These are phyloP conservation scores for Cinnamomum micranthum DNA, from an alignment of 164 flowering plant genomes.

Conservation along the genomic window DNA sequence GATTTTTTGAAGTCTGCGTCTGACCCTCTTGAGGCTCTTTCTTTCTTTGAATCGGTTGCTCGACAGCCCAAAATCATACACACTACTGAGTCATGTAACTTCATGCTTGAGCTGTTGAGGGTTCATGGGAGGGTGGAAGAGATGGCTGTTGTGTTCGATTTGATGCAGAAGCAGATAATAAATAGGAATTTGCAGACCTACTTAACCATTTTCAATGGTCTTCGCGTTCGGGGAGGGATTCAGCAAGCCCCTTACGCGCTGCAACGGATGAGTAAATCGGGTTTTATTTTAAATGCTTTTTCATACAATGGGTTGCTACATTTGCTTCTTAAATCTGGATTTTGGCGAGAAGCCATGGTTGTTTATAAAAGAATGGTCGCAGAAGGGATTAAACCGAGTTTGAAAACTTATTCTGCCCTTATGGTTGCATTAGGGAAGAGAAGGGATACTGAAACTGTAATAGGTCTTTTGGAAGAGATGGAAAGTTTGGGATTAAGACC, in stretches of 20 bases:
- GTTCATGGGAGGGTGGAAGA: constrained; percentile 49
- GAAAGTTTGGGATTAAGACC: constrained; percentile 76
- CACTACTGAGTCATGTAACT: constrained; percentile 76
- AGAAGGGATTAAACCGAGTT: constrained; percentile 73
- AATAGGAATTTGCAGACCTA: constrained; percentile 65
- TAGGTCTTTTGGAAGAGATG: constrained; percentile 74
- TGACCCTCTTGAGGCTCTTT: constrained; percentile 47
- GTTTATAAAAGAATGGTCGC: constrained; percentile 71
- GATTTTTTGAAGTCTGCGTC: constrained; percentile 45
- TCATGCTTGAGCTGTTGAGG: constrained; percentile 78
- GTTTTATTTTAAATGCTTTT: constrained; percentile 76
- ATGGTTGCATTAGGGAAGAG: constrained; percentile 88
- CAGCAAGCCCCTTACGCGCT: constrained; percentile 59
- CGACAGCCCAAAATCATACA: constrained; percentile 49
- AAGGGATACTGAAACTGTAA: constrained; percentile 64
- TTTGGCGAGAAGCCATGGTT: constrained; percentile 60
- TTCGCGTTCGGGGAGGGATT: constrained; percentile 60
- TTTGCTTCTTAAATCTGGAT: constrained; percentile 66
- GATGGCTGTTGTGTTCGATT: constrained; percentile 70
- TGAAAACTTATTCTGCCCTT: constrained; percentile 89
- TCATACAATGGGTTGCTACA: constrained; percentile 87
- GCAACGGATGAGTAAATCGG: constrained; percentile 51
- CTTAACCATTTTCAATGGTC: constrained; percentile 57
- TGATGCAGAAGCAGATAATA: constrained; percentile 88
- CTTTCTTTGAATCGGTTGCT: constrained; percentile 56